These are phyloP conservation scores for Hepatocystis sp. DNA, from an alignment of 169 alveolate genomes.

Conservation along the genomic window DNA sequence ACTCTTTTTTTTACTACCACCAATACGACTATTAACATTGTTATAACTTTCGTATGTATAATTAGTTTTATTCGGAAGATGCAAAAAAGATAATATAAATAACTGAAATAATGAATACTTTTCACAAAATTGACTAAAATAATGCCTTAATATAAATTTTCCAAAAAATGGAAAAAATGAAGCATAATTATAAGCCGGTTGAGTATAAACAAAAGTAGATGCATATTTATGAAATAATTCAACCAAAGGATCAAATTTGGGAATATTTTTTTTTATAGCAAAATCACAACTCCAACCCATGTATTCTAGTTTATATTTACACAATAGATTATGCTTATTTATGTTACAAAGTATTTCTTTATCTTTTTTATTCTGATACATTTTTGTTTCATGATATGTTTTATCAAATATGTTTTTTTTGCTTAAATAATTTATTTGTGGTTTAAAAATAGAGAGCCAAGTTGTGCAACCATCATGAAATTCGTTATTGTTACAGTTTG, in stretches of 20 bases:
- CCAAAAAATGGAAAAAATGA: conserved; percentile 16
- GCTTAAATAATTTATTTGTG: background rate
- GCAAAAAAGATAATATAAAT: conserved; percentile 41
- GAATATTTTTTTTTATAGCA: conserved; percentile 42
- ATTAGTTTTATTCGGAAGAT: background rate
- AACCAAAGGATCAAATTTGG: conserved; percentile 24
- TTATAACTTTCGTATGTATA: too few species aligned
- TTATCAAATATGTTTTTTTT: conserved; percentile 34
- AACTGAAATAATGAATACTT: conserved; percentile 56
- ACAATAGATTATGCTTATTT: conserved; percentile 25
- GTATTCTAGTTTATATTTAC: conserved; percentile 34
- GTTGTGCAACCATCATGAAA: background rate
- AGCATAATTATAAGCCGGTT: conserved; percentile 12
- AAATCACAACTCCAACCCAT: conserved; percentile 76
- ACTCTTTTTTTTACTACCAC: too few species aligned
- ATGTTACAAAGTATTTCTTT: conserved; percentile 18
- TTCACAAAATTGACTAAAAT: conserved; percentile 26
- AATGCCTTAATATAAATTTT: background rate
- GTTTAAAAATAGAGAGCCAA: background rate
- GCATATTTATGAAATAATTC: conserved; percentile 26
- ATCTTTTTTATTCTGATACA: conserved; percentile 33
- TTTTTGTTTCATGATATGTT: conserved; percentile 23
- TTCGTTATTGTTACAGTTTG: too few species aligned
- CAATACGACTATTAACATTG: too few species aligned
- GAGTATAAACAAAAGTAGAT: background rate